Base-by-base conservation (phyloP, 2,329 filamentous ascomycete species). In the Davidsoniella virescens region DNA sequence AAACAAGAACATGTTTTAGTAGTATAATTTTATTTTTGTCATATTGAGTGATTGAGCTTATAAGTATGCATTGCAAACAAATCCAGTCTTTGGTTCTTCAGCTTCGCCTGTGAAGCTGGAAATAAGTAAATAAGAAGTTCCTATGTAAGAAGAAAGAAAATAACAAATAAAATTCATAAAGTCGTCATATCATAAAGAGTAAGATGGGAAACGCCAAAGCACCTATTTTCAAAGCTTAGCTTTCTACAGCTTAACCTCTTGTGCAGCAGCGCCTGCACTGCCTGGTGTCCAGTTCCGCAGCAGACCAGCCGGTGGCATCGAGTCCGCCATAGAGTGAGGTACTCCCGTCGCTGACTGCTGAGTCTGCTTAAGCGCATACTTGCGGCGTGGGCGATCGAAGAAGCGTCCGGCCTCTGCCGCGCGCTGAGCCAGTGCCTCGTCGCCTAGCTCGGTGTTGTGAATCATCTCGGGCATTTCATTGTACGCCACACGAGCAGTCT, bases 401-500 rank as follows among this genome's bases (percentile, higher is more conserved):
- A 72, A 59, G 49, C 57, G 58, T 7, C 75, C 69, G 33, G 76
- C 60, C 33, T 63, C 62, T 40, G 67, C 64, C 47, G 72, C 64
- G 14, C 59, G 60, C 43, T 66, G 59, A 45, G 78, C 75, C 36
- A 78, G 64, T 4, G 61, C 59, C 59, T 72, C 68, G 56, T 79
- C 75, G 4, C 75, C 75, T 58, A 67, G 70, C 49, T 68, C 64
- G 2, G 60, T 57, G 50, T 76, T 77, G 56, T 77, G 72, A 67
- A 93, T 86, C 63, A 94, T 94, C 61, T 87, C 82, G 3, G 90
- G 90, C 61, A 85, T 78, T 65, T 83, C 75, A 2, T 67, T 82
- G 62, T 92, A 96, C 17, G 88, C 90, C 16, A 94, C 73, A 55
- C 85, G 72, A 33, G 90, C 88, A 4, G 84, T 82, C 65, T 96